Evolutionary conservation across 2,329 filamentous ascomycete species (phyloP), one percentile per base, ranked within the genome.

Genomic region (Colletotrichum musae): DNA sequence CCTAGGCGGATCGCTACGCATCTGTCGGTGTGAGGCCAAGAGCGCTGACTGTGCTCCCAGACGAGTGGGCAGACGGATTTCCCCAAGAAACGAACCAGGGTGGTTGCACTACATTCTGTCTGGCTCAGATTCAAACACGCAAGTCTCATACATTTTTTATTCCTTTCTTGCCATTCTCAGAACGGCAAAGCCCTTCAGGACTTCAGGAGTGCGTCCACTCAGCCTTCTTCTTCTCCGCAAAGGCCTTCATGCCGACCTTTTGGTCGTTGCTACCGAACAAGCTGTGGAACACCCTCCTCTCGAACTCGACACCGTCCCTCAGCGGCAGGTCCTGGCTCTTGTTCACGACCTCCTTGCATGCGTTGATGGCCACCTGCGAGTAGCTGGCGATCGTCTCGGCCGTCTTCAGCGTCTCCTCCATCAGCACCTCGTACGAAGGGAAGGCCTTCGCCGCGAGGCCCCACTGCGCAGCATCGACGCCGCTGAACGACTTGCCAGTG

Each of bases 341-440:
- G 80, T 98, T 97, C 64, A 99, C 95, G n/a, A 96, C 95, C 86
- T 99, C 96, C 87, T 99, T 99, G 66, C 89, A 92, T 12, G 93
- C 96, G 83, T 94, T 91, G 68, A 97, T 90, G 1, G 95, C 93
- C n/a, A 99, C 92, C 77, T 88, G 90, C 60, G 93, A 95, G 81
- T 96, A 94, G 1, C 92, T 84, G 0, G 96, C 95, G 83, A 99
- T 98, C 60, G 90, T 95, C 85, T 93, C 94, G 2, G 96, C 96
- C 18, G 94, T 95, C 78, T 91, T 89, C 70, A 97, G 80, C 3
- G 94, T 91, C 64, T 90, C 93, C 75, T 94, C 91, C 78, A 98
- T 91, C 76, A 97, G 86, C 77, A 92, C 92, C 73, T 97, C 93
- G 73, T 95, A 90, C 6, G 87, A 92, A 13, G 91, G 89, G 78